These are phyloP conservation scores for Cutaneotrichosporon dermatis DNA, from an alignment of 1,284 basidiomycete species.

Conservation along the genomic window DNA sequence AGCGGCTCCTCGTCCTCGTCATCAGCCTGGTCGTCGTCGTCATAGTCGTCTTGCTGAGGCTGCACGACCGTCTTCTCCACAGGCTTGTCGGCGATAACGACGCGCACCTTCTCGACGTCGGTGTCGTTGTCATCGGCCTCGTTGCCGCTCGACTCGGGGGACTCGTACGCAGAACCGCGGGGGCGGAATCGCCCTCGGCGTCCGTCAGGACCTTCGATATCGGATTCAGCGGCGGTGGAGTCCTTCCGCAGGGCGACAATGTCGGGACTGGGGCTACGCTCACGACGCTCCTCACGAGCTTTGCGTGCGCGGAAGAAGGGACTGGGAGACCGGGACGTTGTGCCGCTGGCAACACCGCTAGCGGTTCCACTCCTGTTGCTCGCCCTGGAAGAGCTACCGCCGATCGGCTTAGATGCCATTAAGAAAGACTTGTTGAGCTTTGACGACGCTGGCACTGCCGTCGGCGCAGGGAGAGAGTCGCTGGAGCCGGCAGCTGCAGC, in stretches of 20 bases:
- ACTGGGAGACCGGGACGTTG: slow-evolving; percentile 32
- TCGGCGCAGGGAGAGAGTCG: not conserved
- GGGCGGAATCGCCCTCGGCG: slow-evolving; percentile 48
- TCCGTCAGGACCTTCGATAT: slow-evolving; percentile 51
- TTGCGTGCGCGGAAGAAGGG: slow-evolving; percentile 47
- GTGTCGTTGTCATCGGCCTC: slow-evolving; percentile 21
- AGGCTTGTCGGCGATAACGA: not conserved
- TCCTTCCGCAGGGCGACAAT: slow-evolving; percentile 64
- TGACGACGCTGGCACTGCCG: not conserved
- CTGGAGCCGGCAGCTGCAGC: slow-evolving; percentile 20
- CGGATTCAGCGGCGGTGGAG: slow-evolving; percentile 58
- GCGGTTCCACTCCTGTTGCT: too few relatives aligned
- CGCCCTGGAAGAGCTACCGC: too few relatives aligned
- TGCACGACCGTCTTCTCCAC: not conserved
- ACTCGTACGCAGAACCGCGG: slow-evolving; percentile 44
- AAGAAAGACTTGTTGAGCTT: slow-evolving; percentile 1
- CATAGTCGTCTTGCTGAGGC: not conserved
- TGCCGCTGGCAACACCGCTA: not conserved
- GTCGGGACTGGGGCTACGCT: slow-evolving; percentile 63
- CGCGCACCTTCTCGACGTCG: too few relatives aligned
- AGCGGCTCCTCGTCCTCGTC: slow-evolving; percentile 41
- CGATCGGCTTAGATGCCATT: slow-evolving; percentile 1
- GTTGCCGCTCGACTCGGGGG: slow-evolving; percentile 31
- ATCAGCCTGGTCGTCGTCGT: slow-evolving; percentile 43
- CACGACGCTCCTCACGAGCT: slow-evolving; percentile 38